Percentiles rank a stretch among this genome's conserved stretches.
phyloP scores from a whole-genome alignment of 371 early-diverging fungal species.

The Cladochytrium tenue region DNA sequence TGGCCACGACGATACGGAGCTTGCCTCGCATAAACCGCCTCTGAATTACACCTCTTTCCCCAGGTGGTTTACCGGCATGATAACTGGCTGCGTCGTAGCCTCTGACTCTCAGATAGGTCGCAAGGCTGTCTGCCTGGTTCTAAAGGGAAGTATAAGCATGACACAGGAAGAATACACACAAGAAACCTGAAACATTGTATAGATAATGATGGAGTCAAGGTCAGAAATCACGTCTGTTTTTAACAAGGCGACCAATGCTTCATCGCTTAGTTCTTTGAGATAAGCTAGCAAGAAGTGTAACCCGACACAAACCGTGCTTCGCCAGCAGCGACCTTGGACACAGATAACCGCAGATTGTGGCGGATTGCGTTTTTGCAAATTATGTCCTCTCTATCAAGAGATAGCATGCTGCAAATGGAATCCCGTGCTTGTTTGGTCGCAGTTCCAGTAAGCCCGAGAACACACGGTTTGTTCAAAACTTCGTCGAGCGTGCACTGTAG shows the following conservation, averaged over 20 bases:
- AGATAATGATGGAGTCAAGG: slow-evolving; percentile 62
- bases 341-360: slow-evolving; percentile 56
- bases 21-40: slow-evolving; percentile 54
- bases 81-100: slow-evolving; percentile 69
- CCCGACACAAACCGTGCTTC: no score
- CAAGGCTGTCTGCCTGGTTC: slow-evolving; percentile 62
- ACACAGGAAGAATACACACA: not conserved
- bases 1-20: slow-evolving; percentile 76
- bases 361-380: slow-evolving; percentile 51
- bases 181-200: slow-evolving; percentile 62
- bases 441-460: slow-evolving; percentile 84
- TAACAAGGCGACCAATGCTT: slow-evolving; percentile 48
- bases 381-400: slow-evolving; percentile 44
- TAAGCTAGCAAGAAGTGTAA: not conserved
- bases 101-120: slow-evolving; percentile 62
- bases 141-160: no score
- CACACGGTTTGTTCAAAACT: slow-evolving; percentile 50
- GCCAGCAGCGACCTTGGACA: slow-evolving; percentile 33
- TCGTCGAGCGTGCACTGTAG: slow-evolving; percentile 47
- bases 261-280: slow-evolving; percentile 25
- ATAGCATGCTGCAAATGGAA: slow-evolving; percentile 54
- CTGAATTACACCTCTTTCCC: slow-evolving; percentile 68
- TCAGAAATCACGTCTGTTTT: slow-evolving; percentile 43
- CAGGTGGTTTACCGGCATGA: slow-evolving; percentile 74
- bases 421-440: slow-evolving; percentile 65